Conservation (phyloP, 1,284 basidiomycete species). For the Cutaneotrichosporon cavernicola region DNA sequence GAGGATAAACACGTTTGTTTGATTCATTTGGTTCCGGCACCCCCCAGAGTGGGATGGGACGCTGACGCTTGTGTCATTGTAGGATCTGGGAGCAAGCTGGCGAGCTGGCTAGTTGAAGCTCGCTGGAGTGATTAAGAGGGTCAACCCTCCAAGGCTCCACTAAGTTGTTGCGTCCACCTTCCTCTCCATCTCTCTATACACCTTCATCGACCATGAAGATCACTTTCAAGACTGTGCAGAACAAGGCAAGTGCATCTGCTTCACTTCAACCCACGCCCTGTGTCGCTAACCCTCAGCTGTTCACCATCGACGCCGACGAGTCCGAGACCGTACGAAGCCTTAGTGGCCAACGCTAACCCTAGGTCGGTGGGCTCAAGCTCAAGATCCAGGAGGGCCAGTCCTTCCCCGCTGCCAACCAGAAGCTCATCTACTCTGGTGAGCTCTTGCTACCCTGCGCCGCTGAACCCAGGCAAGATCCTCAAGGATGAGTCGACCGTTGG, state of each 20-base stretch:
- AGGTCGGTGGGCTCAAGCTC: conserved; percentile 73
- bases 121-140: background rate
- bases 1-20: conserved; percentile 1
- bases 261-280: conserved; percentile 58
- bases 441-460: background rate
- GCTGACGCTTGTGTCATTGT: conserved; percentile 9
- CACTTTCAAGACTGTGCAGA: conserved; percentile 89
- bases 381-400: conserved; percentile 75
- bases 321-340: conserved; percentile 61
- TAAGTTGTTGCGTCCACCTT: background rate
- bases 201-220: conserved; percentile 68
- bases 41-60: background rate
- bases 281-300: conserved; percentile 56
- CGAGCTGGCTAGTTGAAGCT: no score
- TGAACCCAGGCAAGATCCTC: conserved; percentile 78
- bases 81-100: no score
- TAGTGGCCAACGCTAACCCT: conserved; percentile 2
- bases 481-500: conserved; percentile 83
- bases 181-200: background rate
- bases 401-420: conserved; percentile 72
- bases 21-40: conserved; percentile 1
- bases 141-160: background rate
- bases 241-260: conserved; percentile 85
- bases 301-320: conserved; percentile 70
- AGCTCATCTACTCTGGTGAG: conserved; percentile 91